These are phyloP conservation scores for Aschersonia sp. DNA, from an alignment of 2,329 filamentous ascomycete genomes.

Conservation along the genomic window DNA sequence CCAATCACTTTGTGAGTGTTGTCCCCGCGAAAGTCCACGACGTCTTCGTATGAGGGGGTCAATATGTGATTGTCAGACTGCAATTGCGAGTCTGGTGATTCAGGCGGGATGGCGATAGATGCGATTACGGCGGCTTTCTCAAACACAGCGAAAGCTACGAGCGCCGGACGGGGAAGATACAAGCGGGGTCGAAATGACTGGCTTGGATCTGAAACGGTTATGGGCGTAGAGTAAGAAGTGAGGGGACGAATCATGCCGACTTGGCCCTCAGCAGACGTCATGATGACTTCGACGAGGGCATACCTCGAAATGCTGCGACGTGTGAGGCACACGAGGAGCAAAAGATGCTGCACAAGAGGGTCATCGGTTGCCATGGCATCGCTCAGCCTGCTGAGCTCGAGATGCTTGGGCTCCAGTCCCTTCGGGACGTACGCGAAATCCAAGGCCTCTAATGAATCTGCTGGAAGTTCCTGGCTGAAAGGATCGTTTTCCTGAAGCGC, in stretches of 20 bases:
- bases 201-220: constrained; percentile 20
- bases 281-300: constrained; percentile 55
- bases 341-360: constrained; percentile 39
- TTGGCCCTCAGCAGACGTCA: constrained; percentile 36
- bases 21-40: constrained; percentile 61
- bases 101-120: constrained; percentile 52
- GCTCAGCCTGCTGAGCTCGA: constrained; percentile 34
- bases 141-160: constrained; percentile 73
- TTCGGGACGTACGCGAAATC: constrained; percentile 62
- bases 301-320: constrained; percentile 45
- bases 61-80: constrained; percentile 49
- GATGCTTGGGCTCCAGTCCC: constrained; percentile 33
- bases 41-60: constrained; percentile 66
- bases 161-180: constrained; percentile 61
- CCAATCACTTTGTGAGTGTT: constrained; percentile 48
- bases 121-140: constrained; percentile 63
- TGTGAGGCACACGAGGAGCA: constrained; percentile 45
- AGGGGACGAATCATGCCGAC: constrained; percentile 56
- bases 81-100: constrained; percentile 64
- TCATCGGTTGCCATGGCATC: constrained; percentile 34
- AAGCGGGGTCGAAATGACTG: constrained; percentile 43
- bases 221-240: constrained; percentile 44
- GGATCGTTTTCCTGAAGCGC: constrained; percentile 44
- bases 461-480: constrained; percentile 29
- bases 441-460: constrained; percentile 54